phyloP scores from a whole-genome alignment of 139 green algal species.

The Auxenochlorella pyrenoidosa region DNA sequence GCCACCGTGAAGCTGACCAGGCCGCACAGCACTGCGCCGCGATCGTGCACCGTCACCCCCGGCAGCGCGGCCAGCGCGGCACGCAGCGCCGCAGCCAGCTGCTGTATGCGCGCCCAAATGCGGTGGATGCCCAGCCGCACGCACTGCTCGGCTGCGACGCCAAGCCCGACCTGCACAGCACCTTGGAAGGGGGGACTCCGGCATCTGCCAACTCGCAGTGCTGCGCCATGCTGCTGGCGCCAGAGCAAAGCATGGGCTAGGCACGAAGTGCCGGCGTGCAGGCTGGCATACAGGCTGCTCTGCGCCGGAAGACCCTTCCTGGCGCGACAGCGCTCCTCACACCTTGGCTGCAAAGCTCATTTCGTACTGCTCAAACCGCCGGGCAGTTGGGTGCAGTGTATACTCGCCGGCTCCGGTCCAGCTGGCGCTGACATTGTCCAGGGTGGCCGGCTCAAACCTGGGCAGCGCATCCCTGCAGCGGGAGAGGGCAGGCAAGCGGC shows the following conservation, averaged over 20 bases:
- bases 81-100: slow-evolving; percentile 54
- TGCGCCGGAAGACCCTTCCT: not conserved
- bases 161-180: slow-evolving; percentile 71
- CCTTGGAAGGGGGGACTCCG: no score
- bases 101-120: slow-evolving; percentile 59
- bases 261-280: no score
- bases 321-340: not conserved
- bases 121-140: slow-evolving; percentile 53
- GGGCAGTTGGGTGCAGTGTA: slow-evolving; percentile 45
- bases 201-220: no score
- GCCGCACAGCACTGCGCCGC: slow-evolving; percentile 63
- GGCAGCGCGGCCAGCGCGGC: slow-evolving; percentile 36
- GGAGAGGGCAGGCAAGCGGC: not conserved
- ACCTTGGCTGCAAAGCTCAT: slow-evolving; percentile 73
- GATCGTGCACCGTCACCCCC: slow-evolving; percentile 58
- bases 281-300: not conserved
- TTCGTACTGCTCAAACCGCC: slow-evolving; percentile 78
- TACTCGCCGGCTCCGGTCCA: slow-evolving; percentile 56
- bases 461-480: slow-evolving; percentile 44
- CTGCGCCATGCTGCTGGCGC: no score
- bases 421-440: slow-evolving; percentile 65
- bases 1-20: slow-evolving; percentile 72
- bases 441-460: slow-evolving; percentile 57
- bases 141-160: slow-evolving; percentile 64
- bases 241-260: no score